phyloP scores from a whole-genome alignment of 192 early-diverging fungal genomes.

The Ambispora gerdemannii region DNA sequence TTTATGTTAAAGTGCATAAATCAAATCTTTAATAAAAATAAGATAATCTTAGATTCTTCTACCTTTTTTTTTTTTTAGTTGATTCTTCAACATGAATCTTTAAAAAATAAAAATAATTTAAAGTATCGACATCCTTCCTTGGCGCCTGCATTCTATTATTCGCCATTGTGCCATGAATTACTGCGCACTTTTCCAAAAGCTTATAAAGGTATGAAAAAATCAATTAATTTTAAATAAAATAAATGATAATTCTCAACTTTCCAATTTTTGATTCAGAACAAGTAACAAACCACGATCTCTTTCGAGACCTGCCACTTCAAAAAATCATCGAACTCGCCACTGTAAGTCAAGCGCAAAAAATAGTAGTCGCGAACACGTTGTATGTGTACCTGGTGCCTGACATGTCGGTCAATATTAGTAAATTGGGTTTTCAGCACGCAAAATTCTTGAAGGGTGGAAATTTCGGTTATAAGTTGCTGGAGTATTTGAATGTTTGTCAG shows the following conservation, averaged over 20 bases:
- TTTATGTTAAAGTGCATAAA: conserved; percentile 8
- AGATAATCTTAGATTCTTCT: not conserved
- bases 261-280: conserved; percentile 8
- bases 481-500: conserved; percentile 63
- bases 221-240: not conserved
- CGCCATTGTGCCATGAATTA: not conserved
- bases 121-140: conserved; percentile 70
- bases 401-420: conserved; percentile 42
- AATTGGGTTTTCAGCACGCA: conserved; percentile 37
- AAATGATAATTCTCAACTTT: not conserved
- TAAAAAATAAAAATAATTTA: conserved; percentile 63
- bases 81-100: conserved; percentile 57
- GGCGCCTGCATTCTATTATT: conserved; percentile 52
- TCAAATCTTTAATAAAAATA: not conserved
- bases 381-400: conserved; percentile 54
- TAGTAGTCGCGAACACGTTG: conserved; percentile 51
- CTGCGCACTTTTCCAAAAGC: not conserved
- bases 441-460: conserved; percentile 65
- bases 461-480: conserved; percentile 63
- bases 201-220: conserved; percentile 10
- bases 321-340: conserved; percentile 55
- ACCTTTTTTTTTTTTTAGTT: conserved; percentile 38
- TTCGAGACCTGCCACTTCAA: conserved; percentile 45
- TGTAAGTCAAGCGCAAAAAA: conserved; percentile 47
- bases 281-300: conserved; percentile 36